phyloP scores from a whole-genome alignment of 2,329 filamentous ascomycete genomes.

The Aspergillus luchuensis region DNA sequence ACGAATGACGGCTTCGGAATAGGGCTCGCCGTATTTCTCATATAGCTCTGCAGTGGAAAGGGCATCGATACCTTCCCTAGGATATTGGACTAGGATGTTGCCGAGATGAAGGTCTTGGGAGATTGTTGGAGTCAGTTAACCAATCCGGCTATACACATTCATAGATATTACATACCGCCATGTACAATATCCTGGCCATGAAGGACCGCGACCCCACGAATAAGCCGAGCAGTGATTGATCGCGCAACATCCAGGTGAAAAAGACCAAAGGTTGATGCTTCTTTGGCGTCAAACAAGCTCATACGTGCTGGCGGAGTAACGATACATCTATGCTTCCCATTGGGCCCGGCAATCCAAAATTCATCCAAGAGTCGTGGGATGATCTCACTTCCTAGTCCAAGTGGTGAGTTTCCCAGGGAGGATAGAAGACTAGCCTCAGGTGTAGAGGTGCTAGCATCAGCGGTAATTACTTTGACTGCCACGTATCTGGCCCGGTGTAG shows the following conservation, averaged over 20 bases:
- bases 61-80: constrained; percentile 20
- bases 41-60: constrained; percentile 25
- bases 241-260: constrained; percentile 24
- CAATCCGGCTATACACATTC: neutral
- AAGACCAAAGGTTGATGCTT: constrained; percentile 22
- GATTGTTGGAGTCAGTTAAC: neutral
- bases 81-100: constrained; percentile 30
- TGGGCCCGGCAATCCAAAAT: constrained; percentile 25
- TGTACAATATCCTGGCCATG: constrained; percentile 29
- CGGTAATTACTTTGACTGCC: constrained; percentile 38
- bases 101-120: constrained; percentile 28
- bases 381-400: constrained; percentile 14
- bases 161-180: constrained; percentile 20
- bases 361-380: constrained; percentile 29
- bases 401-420: constrained; percentile 11
- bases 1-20: constrained; percentile 25
- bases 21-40: constrained; percentile 24
- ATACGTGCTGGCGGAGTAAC: constrained; percentile 24
- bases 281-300: constrained; percentile 26
- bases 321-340: constrained; percentile 28
- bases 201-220: constrained; percentile 25
- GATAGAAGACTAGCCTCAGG: constrained; percentile 16
- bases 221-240: constrained; percentile 27
- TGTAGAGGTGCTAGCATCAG: constrained; percentile 21
- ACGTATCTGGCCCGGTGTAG: constrained; percentile 28